Evolutionary conservation across 2,329 filamentous ascomycete species (phyloP).

Genomic region (Penicillium sp.): DNA sequence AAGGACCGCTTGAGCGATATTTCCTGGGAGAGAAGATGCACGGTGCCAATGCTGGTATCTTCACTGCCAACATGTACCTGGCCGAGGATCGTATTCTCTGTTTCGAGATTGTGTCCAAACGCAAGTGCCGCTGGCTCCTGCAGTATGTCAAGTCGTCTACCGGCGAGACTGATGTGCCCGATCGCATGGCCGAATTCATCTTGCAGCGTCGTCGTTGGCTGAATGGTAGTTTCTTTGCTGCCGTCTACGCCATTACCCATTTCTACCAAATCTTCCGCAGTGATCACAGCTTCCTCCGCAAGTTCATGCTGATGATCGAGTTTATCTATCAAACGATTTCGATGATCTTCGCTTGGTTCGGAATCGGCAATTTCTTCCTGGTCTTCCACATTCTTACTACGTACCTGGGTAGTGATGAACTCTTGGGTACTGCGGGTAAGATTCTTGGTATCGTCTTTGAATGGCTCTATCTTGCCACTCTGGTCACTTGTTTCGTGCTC

Average conservation of each 20-base stretch:
- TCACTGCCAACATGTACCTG: conserved; percentile 78
- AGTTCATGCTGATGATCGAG: conserved; percentile 87
- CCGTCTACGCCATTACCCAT: conserved; percentile 90
- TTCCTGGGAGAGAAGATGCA: conserved; percentile 97
- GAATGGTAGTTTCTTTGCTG: conserved; percentile 97
- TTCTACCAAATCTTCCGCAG: conserved; percentile 96
- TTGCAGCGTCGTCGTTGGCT: conserved; percentile 95
- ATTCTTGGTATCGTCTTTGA: conserved; percentile 89
- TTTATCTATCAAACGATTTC: conserved; percentile 91
- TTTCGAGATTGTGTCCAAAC: conserved; percentile 88
- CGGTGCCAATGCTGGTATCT: conserved; percentile 88
- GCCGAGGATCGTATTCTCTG: conserved; percentile 56
- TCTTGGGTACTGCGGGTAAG: conserved; percentile 75
- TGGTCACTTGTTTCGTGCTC: conserved; percentile 93
- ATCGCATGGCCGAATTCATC: conserved; percentile 91
- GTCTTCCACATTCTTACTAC: conserved; percentile 96
- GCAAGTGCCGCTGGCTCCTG: conserved; percentile 95
- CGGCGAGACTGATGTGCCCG: conserved; percentile 95
- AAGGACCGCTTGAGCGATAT: conserved; percentile 93
- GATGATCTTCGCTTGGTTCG: conserved; percentile 99
- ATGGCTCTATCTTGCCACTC: conserved; percentile 89
- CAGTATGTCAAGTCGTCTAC: conserved; percentile 98
- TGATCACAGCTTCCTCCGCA: conserved; percentile 82
- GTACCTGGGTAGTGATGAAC: conserved; percentile 68
- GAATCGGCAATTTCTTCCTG: conserved; percentile 97